A percentile compares a stretch with the other conserved stretches of the same genome.
These are phyloP conservation scores for Nigrospora osmanthi DNA, from an alignment of 2,329 filamentous ascomycete species.

Conservation along the genomic window DNA sequence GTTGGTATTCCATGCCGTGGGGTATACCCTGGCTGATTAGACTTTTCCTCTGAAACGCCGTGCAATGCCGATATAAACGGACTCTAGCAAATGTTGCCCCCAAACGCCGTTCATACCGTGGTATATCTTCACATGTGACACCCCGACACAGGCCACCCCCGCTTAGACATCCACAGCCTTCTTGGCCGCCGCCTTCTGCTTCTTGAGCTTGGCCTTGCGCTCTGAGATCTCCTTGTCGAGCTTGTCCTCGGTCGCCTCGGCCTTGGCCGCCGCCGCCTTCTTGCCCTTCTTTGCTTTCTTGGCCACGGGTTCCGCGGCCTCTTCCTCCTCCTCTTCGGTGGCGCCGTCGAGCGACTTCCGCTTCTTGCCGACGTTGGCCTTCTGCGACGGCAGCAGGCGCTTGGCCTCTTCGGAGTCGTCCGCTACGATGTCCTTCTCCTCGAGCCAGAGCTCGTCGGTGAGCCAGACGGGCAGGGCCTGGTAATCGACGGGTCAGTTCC, in stretches of 20 bases:
- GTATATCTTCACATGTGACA: too few relatives aligned
- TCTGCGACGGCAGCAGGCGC: slow-evolving; percentile 28
- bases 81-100: background rate
- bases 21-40: background rate
- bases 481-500: background rate
- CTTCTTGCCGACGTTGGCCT: slow-evolving; percentile 15
- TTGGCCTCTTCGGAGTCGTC: slow-evolving; percentile 40
- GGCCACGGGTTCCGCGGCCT: slow-evolving; percentile 23
- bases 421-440: slow-evolving; percentile 64
- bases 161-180: slow-evolving; percentile 37
- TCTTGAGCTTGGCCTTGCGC: slow-evolving; percentile 48
- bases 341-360: slow-evolving; percentile 1
- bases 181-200: slow-evolving; percentile 51
- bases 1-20: background rate
- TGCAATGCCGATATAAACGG: slow-evolving; percentile 3
- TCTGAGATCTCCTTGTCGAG: slow-evolving; percentile 53
- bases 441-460: slow-evolving; percentile 84
- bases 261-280: slow-evolving; percentile 11
- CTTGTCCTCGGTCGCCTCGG: slow-evolving; percentile 41
- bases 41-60: slow-evolving; percentile 4
- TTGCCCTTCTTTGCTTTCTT: slow-evolving; percentile 36
- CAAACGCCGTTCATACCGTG: slow-evolving; percentile 1
- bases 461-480: slow-evolving; percentile 85
- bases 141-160: slow-evolving; percentile 5
- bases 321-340: slow-evolving; percentile 19